These are phyloP conservation scores for Lodderomyces beijingensis DNA, from an alignment of 1,139 yeast species.

Conservation along the genomic window DNA sequence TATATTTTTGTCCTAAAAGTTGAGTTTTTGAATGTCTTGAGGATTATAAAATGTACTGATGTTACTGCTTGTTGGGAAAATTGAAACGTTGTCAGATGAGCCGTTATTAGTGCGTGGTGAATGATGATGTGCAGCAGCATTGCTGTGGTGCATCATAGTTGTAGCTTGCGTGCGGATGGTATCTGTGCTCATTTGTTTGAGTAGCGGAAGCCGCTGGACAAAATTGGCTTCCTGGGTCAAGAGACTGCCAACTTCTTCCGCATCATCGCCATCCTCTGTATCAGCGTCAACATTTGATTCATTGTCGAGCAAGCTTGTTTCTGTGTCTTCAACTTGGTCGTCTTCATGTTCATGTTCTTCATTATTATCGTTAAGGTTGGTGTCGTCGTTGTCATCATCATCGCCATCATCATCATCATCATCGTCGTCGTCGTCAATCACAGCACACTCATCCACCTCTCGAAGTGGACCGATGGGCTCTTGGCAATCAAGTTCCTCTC, in stretches of 20 bases:
- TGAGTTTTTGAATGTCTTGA: not conserved
- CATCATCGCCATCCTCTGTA: slow-evolving; percentile 7
- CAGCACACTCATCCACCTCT: slow-evolving; percentile 2
- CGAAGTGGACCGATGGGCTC: too few species aligned
- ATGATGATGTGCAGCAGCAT: too few species aligned
- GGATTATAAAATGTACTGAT: not conserved
- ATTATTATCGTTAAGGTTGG: not conserved
- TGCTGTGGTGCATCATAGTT: too few species aligned
- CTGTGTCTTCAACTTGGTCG: not conserved
- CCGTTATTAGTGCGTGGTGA: too few species aligned
- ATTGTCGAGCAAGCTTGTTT: slow-evolving; percentile 1
- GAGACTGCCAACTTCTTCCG: slow-evolving; percentile 13
- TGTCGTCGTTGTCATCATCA: slow-evolving; percentile 1
- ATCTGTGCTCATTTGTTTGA: slow-evolving; percentile 23
- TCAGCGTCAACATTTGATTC: slow-evolving; percentile 4
- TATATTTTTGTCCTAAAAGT: not conserved
- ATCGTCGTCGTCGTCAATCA: slow-evolving; percentile 1
- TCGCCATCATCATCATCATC: slow-evolving; percentile 2
- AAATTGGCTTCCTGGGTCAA: slow-evolving; percentile 21
- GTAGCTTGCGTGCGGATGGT: slow-evolving; percentile 7
- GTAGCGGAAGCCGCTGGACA: slow-evolving; percentile 30
- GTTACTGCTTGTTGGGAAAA: not conserved
- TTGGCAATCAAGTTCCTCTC: too few species aligned
- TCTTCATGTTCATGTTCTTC: slow-evolving; percentile 1
- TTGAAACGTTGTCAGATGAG: slow-evolving; percentile 1